A percentile compares a stretch with the other conserved stretches of the same genome.
Evolutionary conservation across 1,284 basidiomycete species (phyloP).

Genomic region (Ustilago nuda): DNA sequence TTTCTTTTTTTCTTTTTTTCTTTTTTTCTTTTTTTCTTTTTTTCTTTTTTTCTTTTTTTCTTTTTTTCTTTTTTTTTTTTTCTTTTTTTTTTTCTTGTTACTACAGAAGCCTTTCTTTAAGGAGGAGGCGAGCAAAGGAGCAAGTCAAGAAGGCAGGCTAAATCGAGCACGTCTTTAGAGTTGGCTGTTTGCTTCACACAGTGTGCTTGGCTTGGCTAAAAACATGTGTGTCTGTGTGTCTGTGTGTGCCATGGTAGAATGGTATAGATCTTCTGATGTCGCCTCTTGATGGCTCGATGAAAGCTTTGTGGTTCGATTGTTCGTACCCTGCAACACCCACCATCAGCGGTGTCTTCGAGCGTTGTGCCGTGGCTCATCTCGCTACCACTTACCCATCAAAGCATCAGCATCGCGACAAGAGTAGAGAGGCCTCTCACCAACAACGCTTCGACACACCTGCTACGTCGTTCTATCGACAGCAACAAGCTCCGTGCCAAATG

Average conservation of each 20-base stretch:
- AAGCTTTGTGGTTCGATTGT: background rate
- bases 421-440: background rate
- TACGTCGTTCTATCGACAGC: conserved; percentile 7
- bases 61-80: too few species aligned
- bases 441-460: background rate
- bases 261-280: conserved; percentile 18
- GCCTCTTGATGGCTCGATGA: background rate
- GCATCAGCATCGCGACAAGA: background rate
- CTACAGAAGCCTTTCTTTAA: background rate
- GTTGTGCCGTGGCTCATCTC: background rate
- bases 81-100: background rate
- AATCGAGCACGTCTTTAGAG: background rate
- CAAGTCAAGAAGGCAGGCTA: background rate
- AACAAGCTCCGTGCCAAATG: conserved; percentile 25
- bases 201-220: background rate
- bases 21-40: background rate
- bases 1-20: background rate
- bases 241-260: background rate
- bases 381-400: background rate
- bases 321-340: background rate
- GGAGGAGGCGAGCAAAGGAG: too few species aligned
- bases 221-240: background rate
- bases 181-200: background rate
- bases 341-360: background rate
- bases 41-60: background rate